A percentile compares a stretch with the other conserved stretches of the same genome.
Evolutionary conservation across 305 asterid genomes (phyloP).

Genomic region (Euphrasia arctica): DNA sequence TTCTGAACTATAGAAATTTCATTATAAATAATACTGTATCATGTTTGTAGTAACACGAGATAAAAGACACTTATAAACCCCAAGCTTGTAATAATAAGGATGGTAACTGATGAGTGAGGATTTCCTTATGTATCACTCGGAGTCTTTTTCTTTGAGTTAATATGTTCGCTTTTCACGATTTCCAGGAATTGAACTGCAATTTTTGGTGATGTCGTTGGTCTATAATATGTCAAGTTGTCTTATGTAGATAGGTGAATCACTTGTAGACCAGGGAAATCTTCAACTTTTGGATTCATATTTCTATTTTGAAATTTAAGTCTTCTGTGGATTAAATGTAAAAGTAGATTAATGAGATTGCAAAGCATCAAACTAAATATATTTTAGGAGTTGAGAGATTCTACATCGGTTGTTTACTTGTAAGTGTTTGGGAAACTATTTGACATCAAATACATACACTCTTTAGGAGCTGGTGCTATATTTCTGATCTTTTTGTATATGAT

Average conservation of each 20-base stretch:
- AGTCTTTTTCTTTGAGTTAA: neutral
- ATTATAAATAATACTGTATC: neutral
- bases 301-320: neutral
- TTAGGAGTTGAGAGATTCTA: neutral
- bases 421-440: conserved; percentile 1
- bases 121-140: neutral
- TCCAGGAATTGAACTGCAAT: conserved; percentile 6
- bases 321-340: neutral
- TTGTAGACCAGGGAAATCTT: neutral
- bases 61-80: neutral
- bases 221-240: conserved; percentile 3
- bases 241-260: conserved; percentile 6
- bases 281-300: neutral
- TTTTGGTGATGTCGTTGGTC: conserved; percentile 8
- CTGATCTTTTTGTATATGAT: neutral
- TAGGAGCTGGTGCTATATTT: conserved; percentile 4
- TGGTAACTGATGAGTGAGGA: neutral
- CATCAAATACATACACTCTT: neutral
- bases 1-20: neutral
- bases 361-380: neutral
- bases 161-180: neutral
- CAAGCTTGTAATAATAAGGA: neutral
- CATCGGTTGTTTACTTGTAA: neutral
- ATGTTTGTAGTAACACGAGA: no score
- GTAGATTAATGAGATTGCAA: no score